Base-by-base conservation (phyloP, 805 yeast species). In the Maudiozyma bulderi region DNA sequence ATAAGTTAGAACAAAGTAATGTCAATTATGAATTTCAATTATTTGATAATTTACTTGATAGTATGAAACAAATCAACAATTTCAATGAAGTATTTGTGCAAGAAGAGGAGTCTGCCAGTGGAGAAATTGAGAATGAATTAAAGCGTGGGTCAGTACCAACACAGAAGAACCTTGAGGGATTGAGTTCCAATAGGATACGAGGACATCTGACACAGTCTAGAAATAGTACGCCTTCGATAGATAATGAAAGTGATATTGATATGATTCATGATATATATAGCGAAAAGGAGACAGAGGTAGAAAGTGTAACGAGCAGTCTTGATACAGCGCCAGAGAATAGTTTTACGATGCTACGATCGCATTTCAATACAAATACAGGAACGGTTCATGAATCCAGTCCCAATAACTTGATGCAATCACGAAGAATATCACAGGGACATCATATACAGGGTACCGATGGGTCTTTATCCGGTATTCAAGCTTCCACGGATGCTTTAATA, bases 221-320 rank as follows among this genome's bases (percentile, higher is more conserved):
- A 20, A 9, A 6, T n/a, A 40, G 43, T 26, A 30, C 43, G 6
- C 15, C 32, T 13, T 40, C 43, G 11, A 15, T n/a, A 3, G 51
- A 52, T 8, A 49, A 53, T 15, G 53, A 47, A 8, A 53, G 52
- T 41, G 59, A 54, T 26, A 57, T 62, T 38, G 67, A 64, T 43
- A 62, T 61, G 64, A 57, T 49, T 28, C 51, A 50, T 37, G 46
- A 50, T 60, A 54, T 46, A 20, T 49, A 47, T 28, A 48, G 51
- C 40, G 54, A 53, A 6, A 41, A 46, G 11, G 58, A 47, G 26
- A 29, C 41, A 28, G 64, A 59, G 14, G 40, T 49, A n/a, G 63
- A 53, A n/a, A 63, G 67, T 45, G 48, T 54, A 2, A 52, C 52
- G n/a, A 64, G 67, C 37, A 64, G 67, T 47, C 46, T 61, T 5